Evolutionary conservation across 345 rosid species (phyloP).

Genomic region (Durio zibethinus): DNA sequence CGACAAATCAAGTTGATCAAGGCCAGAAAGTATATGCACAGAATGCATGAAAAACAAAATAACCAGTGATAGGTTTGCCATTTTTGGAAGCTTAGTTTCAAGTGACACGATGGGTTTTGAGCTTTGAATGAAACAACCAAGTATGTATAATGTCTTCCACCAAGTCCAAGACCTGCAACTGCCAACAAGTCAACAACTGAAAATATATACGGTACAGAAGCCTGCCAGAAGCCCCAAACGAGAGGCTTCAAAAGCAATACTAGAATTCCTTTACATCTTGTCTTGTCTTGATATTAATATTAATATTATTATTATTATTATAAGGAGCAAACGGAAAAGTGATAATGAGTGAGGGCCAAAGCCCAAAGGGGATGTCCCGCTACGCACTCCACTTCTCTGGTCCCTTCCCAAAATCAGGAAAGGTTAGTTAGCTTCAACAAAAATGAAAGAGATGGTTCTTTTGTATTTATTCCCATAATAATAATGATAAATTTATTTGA

Average conservation of each 20-base stretch:
- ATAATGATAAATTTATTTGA: neutral
- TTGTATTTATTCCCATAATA: neutral
- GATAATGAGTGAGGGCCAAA: too few species aligned
- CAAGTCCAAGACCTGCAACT: too few species aligned
- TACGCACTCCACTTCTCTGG: neutral
- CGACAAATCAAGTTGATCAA: constrained; percentile 18
- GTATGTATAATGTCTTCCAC: neutral
- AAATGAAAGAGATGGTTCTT: constrained; percentile 6
- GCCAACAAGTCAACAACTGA: constrained; percentile 8
- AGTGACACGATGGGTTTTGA: neutral
- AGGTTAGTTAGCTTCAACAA: neutral
- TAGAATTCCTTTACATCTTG: neutral
- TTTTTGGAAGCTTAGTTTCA: neutral
- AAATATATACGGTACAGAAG: constrained; percentile 15
- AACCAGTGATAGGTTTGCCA: neutral
- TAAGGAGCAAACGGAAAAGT: too few species aligned
- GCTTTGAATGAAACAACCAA: neutral
- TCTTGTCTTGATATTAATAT: neutral
- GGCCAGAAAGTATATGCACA: constrained; percentile 32
- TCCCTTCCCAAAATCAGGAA: neutral
- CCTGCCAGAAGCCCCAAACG: neutral
- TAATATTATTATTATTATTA: too few species aligned
- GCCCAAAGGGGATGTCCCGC: neutral
- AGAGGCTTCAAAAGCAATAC: neutral
- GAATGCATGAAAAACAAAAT: constrained; percentile 7